A percentile compares a stretch with the other conserved stretches of the same genome.
These are phyloP conservation scores for Chytriomyces sp. DNA, from an alignment of 192 early-diverging fungal genomes.

Conservation along the genomic window DNA sequence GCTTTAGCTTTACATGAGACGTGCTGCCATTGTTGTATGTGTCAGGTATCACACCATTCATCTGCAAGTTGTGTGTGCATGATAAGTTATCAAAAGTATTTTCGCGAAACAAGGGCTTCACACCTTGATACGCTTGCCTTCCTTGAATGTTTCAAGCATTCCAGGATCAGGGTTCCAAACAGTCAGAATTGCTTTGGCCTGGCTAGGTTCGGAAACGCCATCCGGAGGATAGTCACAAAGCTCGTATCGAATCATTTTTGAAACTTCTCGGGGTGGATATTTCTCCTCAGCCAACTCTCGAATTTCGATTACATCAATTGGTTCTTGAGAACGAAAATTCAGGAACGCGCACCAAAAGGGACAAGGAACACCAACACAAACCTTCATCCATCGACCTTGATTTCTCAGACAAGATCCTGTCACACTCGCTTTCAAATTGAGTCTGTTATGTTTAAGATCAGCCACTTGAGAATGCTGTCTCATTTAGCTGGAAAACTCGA, in stretches of 20 bases:
- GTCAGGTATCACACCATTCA: constrained; percentile 26
- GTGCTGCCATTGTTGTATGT: constrained; percentile 1
- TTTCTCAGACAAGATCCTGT: not conserved
- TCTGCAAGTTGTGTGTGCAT: constrained; percentile 30
- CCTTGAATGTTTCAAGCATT: constrained; percentile 44
- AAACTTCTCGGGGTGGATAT: constrained; percentile 17
- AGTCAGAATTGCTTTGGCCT: constrained; percentile 35
- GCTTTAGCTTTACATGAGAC: constrained; percentile 1
- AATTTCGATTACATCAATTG: constrained; percentile 6
- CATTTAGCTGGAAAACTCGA: not conserved
- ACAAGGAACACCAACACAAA: too few relatives aligned
- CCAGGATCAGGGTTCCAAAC: constrained; percentile 55
- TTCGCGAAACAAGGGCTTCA: constrained; percentile 11
- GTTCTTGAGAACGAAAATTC: not conserved
- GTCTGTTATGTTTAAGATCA: not conserved
- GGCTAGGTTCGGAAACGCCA: not conserved
- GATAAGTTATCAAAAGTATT: constrained; percentile 8
- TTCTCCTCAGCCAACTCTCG: not conserved
- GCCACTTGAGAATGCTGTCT: not conserved
- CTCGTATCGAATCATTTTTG: not conserved
- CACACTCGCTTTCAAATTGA: not conserved
- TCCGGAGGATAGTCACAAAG: constrained; percentile 28
- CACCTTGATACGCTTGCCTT: constrained; percentile 64
- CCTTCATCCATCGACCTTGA: not conserved
- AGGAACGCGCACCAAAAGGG: not conserved